These are phyloP conservation scores for Neurospora terricola DNA, from an alignment of 495 filamentous ascomycete species.

Conservation along the genomic window DNA sequence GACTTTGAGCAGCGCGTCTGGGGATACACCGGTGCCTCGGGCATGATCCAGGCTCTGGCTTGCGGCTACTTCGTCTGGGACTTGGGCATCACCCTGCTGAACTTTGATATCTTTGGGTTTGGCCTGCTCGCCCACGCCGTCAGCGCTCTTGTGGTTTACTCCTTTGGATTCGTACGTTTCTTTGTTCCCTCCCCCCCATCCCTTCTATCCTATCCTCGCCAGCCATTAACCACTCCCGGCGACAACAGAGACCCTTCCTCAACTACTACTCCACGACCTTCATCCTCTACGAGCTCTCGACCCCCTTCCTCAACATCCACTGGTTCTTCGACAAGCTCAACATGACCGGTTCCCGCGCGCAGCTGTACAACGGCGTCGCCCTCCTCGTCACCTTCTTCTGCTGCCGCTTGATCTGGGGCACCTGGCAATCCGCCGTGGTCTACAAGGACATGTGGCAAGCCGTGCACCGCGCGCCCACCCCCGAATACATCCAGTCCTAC, in stretches of 20 bases:
- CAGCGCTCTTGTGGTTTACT: slow-evolving; percentile 76
- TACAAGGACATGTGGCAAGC: slow-evolving; percentile 73
- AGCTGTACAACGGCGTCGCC: slow-evolving; percentile 80
- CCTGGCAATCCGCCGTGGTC: slow-evolving; percentile 65
- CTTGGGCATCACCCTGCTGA: slow-evolving; percentile 57
- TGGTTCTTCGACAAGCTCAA: slow-evolving; percentile 99
- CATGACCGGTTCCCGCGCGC: slow-evolving; percentile 71
- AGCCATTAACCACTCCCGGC: neutral
- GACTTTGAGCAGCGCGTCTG: slow-evolving; percentile 68
- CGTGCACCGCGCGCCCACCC: slow-evolving; percentile 30
- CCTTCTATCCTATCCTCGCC: neutral
- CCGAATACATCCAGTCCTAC: slow-evolving; percentile 19
- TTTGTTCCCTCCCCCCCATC: neutral
- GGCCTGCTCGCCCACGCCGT: slow-evolving; percentile 87
- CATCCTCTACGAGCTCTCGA: slow-evolving; percentile 96
- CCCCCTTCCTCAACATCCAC: slow-evolving; percentile 91
- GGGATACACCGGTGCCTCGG: slow-evolving; percentile 77
- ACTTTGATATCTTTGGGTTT: slow-evolving; percentile 73
- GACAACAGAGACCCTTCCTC: slow-evolving; percentile 69
- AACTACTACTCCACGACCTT: slow-evolving; percentile 89
- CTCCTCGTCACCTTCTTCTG: slow-evolving; percentile 69
- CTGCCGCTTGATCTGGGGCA: slow-evolving; percentile 87
- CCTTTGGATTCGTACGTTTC: slow-evolving; percentile 78
- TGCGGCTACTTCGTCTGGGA: slow-evolving; percentile 97
- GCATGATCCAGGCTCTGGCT: slow-evolving; percentile 75